phyloP scores from a whole-genome alignment of 495 filamentous ascomycete species.

The Neurospora sp. region DNA sequence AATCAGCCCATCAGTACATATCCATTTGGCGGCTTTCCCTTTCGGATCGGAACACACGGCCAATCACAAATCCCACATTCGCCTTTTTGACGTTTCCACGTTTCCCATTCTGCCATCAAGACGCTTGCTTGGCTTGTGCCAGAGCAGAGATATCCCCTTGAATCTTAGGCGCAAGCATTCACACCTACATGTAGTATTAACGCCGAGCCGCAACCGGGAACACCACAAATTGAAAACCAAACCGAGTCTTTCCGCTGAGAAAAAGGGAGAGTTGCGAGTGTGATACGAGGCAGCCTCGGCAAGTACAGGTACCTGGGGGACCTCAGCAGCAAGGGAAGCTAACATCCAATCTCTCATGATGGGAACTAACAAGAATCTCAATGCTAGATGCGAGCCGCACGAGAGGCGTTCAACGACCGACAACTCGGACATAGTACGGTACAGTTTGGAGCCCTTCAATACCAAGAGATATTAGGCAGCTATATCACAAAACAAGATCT shows the following conservation, averaged over 20 bases:
- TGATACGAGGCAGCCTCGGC: neutral
- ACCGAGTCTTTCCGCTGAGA: neutral
- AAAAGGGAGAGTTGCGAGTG: neutral
- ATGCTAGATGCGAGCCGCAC: neutral
- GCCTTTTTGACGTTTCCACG: neutral
- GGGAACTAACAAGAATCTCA: neutral
- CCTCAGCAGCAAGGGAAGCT: neutral
- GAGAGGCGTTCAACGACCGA: neutral
- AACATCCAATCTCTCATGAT: neutral
- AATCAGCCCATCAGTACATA: slow-evolving; percentile 14
- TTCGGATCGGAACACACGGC: neutral
- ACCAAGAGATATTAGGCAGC: neutral
- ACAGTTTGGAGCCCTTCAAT: neutral
- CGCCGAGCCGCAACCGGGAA: neutral
- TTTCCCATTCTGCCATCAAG: neutral
- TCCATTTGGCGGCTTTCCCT: neutral
- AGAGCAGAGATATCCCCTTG: neutral
- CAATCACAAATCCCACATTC: neutral
- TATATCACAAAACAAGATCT: neutral
- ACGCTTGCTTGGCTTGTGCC: neutral
- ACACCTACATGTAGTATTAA: neutral
- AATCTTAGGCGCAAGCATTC: neutral
- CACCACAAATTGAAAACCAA: neutral
- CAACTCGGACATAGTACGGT: neutral
- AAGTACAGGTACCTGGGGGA: neutral